Base-by-base conservation (phyloP, 768 basidiomycete genomes). In the Auricularia auricula-judae region DNA sequence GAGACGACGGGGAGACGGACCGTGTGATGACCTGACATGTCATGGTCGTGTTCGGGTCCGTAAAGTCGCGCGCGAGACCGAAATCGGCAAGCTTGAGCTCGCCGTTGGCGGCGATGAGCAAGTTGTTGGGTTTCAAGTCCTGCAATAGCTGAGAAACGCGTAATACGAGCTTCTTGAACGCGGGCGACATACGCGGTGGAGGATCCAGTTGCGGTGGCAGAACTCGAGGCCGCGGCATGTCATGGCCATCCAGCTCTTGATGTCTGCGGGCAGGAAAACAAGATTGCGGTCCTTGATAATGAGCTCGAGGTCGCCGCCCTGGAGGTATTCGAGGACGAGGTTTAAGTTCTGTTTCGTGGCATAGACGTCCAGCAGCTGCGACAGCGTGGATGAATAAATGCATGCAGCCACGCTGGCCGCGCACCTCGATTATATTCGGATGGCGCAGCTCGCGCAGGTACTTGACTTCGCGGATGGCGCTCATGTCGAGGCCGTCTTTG, bases 171-270 rank as follows among this genome's bases (percentile, higher is more conserved):
- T 29, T n/a, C 44, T 51, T 29, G 53, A 18, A 54, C 43, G 61
- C 56, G 21, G 1, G 39, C 12, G 8, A 73, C 83, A 67, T 73
- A 97, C 96, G 63, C 97, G 84, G 76, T 99, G 97, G 29, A 99
- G 79, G 64, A 98, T 84, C 70, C 87, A 95, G 74, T 94, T 95
- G 62, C 95, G 79, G 72, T 99, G 97, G 69, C 97, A 98, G 74
- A 97, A 98, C 75, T 98, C 97, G n/a, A 99, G 80, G 2, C 97
- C 97, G 47, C 94, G 86, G 71, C 98, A 86, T 0, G 91, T 94
- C 97, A 98, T 98, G 11, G 91, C 90, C 85, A 97, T 92, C 96
- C 97, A 99, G 67, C 89, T 88, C 75, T 99, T 99, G 77, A 98
- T 94, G 74, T 99, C 97, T 1, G 91, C 92, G 3, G 92, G 90